Evolutionary conservation across 768 basidiomycete genomes (phyloP), one percentile per base, ranked within the genome.

Genomic region (Leccinum sublutescens): DNA sequence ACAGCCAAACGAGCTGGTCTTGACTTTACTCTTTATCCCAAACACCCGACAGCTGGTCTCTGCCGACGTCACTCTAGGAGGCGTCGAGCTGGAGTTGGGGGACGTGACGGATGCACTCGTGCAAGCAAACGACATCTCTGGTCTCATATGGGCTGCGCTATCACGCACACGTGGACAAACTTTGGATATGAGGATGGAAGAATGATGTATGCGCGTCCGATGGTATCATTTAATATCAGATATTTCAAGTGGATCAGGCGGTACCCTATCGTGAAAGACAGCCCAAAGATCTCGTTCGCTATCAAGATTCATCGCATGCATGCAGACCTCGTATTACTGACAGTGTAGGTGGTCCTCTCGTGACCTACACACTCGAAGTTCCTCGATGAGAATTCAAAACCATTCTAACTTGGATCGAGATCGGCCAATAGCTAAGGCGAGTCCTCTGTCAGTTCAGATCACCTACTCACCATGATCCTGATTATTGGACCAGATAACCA

Each of bases 1-100:
- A 38, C 29, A 57, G 21, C 67, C 75, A 3, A 73, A 66, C 12
- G 73, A 72, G 11, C 63, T 89, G 7, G 79, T 76, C 0, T 79
- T 92, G 56, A 79, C 76, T 0, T 74, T 91, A 1, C 78, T 90
- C 40, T 92, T 90, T 62, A 79, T 83, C 21, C 87, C 90, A 4
- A 87, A 88, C 63, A 88, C 88, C 0, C 76, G 84, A 52, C 79
- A 81, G 50, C 72, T 93, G 8, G 87, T 82, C 0, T 81, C 85
- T 36, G 90, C 82, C 5, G 77, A 83, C 21, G 78, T 85, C 9
- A 86, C 82, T 2, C 59, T 85, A 3, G 80, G 81, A 19, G 80
- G 78, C 33, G 61, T 78, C 0, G 85, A 82, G 11, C 69, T 85
- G 11, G 82, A 89, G 51, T 65, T 84, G 45, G 80, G 77, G 8